phyloP scores from a whole-genome alignment of 768 basidiomycete genomes.

The Xerocomus brunneocitrinus region DNA sequence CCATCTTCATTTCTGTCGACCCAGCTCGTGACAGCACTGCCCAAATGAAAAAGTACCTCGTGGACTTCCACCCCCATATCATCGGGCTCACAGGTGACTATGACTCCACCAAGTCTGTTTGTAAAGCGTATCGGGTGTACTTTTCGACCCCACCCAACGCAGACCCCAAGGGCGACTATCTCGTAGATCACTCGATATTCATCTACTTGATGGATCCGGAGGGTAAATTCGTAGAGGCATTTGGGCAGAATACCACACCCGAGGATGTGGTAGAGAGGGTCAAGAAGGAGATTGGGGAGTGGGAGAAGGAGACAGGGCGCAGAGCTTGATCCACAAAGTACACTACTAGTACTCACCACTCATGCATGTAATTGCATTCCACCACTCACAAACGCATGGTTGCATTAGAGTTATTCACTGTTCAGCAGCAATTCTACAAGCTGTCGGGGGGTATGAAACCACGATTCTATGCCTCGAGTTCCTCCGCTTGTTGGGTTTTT shows the following conservation, averaged over 20 bases:
- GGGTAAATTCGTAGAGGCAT: conserved; percentile 93
- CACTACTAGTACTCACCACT: conserved; percentile 1
- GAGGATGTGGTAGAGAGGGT: conserved; percentile 66
- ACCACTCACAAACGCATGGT: conserved; percentile 10
- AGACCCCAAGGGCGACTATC: conserved; percentile 86
- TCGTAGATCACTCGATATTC: conserved; percentile 96
- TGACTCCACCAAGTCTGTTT: conserved; percentile 75
- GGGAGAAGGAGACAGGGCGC: conserved; percentile 35
- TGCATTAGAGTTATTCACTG: background rate
- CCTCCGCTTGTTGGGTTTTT: conserved; percentile 47
- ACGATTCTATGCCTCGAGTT: conserved; percentile 30
- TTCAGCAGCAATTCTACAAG: conserved; percentile 5
- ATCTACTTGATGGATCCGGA: conserved; percentile 97
- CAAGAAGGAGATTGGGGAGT: conserved; percentile 44
- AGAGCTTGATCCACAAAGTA: conserved; percentile 20
- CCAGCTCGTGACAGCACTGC: conserved; percentile 79
- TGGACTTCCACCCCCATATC: conserved; percentile 90
- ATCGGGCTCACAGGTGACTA: conserved; percentile 89
- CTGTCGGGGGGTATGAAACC: conserved; percentile 13
- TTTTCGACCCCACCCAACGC: conserved; percentile 93
- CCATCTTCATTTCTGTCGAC: conserved; percentile 95
- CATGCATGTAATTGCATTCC: conserved; percentile 11
- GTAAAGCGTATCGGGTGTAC: conserved; percentile 96
- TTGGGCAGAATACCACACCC: conserved; percentile 75
- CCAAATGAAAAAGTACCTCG: conserved; percentile 58